Evolutionary conservation across 495 filamentous ascomycete species (phyloP).

Genomic region (Neurospora tetrasperma): DNA sequence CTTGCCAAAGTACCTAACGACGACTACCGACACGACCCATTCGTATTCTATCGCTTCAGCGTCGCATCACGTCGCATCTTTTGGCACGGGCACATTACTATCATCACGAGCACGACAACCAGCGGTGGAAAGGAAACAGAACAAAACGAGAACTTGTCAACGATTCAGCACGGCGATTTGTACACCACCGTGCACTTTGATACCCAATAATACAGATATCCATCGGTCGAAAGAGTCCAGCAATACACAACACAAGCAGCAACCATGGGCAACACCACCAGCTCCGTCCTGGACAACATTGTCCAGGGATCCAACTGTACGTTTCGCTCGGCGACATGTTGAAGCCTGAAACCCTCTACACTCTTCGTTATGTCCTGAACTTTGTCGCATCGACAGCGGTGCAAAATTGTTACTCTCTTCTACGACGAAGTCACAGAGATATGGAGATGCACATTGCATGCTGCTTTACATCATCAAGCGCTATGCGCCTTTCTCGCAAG

Average conservation of each 20-base stretch:
- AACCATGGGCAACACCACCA: slow-evolving; percentile 75
- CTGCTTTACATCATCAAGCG: background rate
- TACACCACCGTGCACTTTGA: background rate
- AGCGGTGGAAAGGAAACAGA: background rate
- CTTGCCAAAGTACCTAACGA: background rate
- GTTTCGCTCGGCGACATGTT: slow-evolving; percentile 2
- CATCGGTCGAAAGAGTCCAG: background rate
- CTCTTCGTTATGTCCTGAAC: background rate
- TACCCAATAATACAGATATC: background rate
- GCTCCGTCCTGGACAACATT: slow-evolving; percentile 85
- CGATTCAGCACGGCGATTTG: background rate
- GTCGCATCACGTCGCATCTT: background rate
- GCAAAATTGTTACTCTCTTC: background rate
- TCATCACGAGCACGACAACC: background rate
- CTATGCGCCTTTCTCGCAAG: background rate
- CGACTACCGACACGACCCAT: background rate
- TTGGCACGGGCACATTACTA: background rate
- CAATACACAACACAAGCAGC: slow-evolving; percentile 8
- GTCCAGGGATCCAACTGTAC: slow-evolving; percentile 92
- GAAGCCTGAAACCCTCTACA: background rate
- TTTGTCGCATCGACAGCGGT: background rate
- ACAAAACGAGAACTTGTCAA: background rate
- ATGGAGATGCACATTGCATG: background rate
- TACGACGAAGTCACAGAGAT: background rate
- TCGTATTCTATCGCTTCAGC: background rate